Conservation (phyloP, 176 grass and related monocot genomes). For the Olyra latifolia region DNA sequence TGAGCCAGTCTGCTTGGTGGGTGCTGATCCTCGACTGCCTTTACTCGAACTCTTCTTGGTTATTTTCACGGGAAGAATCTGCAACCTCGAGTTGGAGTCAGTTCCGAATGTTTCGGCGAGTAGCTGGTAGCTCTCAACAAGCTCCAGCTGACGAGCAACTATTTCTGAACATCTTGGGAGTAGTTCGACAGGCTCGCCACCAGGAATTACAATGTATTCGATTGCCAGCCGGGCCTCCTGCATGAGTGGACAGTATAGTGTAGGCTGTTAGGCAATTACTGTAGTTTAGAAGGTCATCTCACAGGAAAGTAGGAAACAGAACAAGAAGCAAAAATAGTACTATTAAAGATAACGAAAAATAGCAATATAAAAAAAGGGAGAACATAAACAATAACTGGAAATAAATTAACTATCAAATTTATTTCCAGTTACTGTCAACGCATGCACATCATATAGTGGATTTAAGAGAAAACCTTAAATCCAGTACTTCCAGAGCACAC, state of each 20-base stretch:
- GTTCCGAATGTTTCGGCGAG: slow-evolving; percentile 85
- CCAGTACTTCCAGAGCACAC: background rate
- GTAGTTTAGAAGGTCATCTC: slow-evolving; percentile 12
- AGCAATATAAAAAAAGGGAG: background rate
- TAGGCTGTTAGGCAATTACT: slow-evolving; percentile 4
- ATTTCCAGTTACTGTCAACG: background rate
- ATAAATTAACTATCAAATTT: background rate
- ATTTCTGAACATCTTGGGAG: slow-evolving; percentile 97
- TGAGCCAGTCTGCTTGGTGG: slow-evolving; percentile 50
- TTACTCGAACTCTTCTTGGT: slow-evolving; percentile 54
- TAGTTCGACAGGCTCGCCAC: slow-evolving; percentile 85
- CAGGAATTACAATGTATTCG: slow-evolving; percentile 96
- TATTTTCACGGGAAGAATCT: slow-evolving; percentile 92
- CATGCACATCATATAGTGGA: background rate
- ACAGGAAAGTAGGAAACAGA: background rate
- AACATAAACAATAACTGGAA: background rate
- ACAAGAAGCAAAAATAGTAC: background rate
- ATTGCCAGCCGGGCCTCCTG: slow-evolving; percentile 92
- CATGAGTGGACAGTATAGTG: background rate
- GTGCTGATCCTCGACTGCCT: background rate
- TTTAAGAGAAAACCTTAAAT: background rate
- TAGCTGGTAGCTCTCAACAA: slow-evolving; percentile 98
- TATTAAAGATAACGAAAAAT: background rate
- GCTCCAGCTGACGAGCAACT: slow-evolving; percentile 88
- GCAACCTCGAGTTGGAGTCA: slow-evolving; percentile 79